These are phyloP conservation scores for Ceratocystis alfenasii DNA, from an alignment of 2,329 filamentous ascomycete genomes.

Conservation along the genomic window DNA sequence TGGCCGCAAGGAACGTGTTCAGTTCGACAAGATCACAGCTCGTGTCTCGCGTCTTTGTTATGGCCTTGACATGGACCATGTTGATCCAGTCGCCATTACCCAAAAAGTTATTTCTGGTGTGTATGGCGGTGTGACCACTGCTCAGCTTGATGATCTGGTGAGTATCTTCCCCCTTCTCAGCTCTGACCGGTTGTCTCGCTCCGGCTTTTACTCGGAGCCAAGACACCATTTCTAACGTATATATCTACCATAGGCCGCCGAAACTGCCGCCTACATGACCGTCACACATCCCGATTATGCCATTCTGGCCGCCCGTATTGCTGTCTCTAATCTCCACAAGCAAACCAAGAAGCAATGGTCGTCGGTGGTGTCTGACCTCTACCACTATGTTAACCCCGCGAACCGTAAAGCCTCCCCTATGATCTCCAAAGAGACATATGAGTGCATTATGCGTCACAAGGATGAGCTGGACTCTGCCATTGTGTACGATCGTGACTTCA, in stretches of 20 bases:
- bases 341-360: slow-evolving; percentile 99
- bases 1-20: slow-evolving; percentile 98
- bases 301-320: slow-evolving; percentile 94
- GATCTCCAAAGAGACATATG: slow-evolving; percentile 85
- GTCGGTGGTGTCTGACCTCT: slow-evolving; percentile 83
- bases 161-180: slow-evolving; percentile 30
- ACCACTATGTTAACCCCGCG: slow-evolving; percentile 92
- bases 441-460: slow-evolving; percentile 88
- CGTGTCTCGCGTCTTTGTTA: slow-evolving; percentile 97
- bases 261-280: slow-evolving; percentile 99
- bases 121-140: slow-evolving; percentile 92
- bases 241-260: slow-evolving; percentile 59
- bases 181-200: background rate
- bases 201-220: background rate
- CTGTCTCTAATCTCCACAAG: slow-evolving; percentile 98
- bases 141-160: slow-evolving; percentile 94
- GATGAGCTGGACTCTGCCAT: slow-evolving; percentile 98
- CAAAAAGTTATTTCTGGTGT: slow-evolving; percentile 99
- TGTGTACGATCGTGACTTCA: slow-evolving; percentile 98
- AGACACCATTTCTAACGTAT: slow-evolving; percentile 23
- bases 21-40: slow-evolving; percentile 99
- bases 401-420: slow-evolving; percentile 76
- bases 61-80: slow-evolving; percentile 84
- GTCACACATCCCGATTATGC: slow-evolving; percentile 98
- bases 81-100: slow-evolving; percentile 95